Evolutionary conservation across 140 eudicot genomes (phyloP).

Genomic region (Bidens hawaiensis): DNA sequence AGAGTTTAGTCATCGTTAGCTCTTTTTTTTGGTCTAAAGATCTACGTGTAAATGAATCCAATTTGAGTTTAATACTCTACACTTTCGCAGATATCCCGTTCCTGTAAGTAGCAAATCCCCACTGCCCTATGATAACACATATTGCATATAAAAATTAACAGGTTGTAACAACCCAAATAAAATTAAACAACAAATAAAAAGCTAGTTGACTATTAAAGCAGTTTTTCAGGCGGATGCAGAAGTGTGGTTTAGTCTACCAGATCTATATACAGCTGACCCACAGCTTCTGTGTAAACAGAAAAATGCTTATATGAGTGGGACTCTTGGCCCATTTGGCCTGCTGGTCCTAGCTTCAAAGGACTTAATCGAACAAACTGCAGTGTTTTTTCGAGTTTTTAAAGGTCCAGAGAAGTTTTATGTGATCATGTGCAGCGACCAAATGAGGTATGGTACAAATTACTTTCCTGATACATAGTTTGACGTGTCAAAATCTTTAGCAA

Average conservation of each 20-base stretch:
- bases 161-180: too few species aligned
- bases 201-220: too few species aligned
- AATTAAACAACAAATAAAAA: too few species aligned
- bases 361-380: conserved; percentile 67
- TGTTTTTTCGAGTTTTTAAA: conserved; percentile 67
- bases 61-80: too few species aligned
- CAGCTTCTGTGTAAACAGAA: conserved; percentile 48
- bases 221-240: conserved; percentile 60
- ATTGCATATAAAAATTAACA: too few species aligned
- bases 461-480: background rate
- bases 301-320: conserved; percentile 41
- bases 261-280: conserved; percentile 35
- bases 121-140: too few species aligned
- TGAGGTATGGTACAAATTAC: conserved; percentile 36
- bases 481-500: background rate
- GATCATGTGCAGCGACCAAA: conserved; percentile 86
- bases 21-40: too few species aligned
- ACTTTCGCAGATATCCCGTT: too few species aligned
- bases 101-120: too few species aligned
- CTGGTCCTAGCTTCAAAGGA: conserved; percentile 52
- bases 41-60: too few species aligned
- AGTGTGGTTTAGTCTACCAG: conserved; percentile 38
- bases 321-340: conserved; percentile 68
- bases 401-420: conserved; percentile 37
- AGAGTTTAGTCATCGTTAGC: too few species aligned